Evolutionary conservation across 2,329 filamentous ascomycete species (phyloP).

Genomic region (Aspergillus spinulosporus): DNA sequence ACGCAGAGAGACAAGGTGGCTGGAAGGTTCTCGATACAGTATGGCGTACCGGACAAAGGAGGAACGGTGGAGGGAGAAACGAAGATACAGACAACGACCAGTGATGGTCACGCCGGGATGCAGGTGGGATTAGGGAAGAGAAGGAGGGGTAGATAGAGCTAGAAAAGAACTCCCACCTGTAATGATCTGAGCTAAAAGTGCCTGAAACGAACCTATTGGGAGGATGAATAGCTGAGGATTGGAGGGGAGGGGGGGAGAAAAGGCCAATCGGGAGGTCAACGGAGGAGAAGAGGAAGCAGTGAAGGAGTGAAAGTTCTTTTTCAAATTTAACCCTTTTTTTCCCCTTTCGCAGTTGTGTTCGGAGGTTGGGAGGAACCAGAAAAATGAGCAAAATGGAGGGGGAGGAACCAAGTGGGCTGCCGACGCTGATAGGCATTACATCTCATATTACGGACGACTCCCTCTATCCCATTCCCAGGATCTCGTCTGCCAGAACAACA

Average conservation of each 20-base stretch:
- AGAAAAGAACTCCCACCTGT: conserved; percentile 18
- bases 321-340: conserved; percentile 5
- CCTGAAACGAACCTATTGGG: conserved; percentile 1
- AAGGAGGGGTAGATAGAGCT: conserved; percentile 17
- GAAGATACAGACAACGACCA: conserved; percentile 2
- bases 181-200: conserved; percentile 4
- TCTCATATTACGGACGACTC: not conserved
- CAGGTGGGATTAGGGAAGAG: conserved; percentile 1
- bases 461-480: not conserved
- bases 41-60: not conserved
- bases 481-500: not conserved
- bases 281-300: conserved; percentile 9
- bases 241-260: not conserved
- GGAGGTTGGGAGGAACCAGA: conserved; percentile 21
- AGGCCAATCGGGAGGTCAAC: conserved; percentile 1
- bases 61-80: conserved; percentile 5
- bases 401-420: conserved; percentile 21
- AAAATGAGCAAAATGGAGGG: conserved; percentile 7
- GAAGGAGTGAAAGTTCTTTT: conserved; percentile 4
- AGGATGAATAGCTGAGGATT: not conserved
- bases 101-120: conserved; percentile 4
- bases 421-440: conserved; percentile 15
- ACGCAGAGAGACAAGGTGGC: not conserved
- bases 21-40: not conserved
- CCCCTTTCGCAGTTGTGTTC: conserved; percentile 10